Evolutionary conservation across 345 rosid genomes (phyloP).

Genomic region (Populus euphratica): DNA sequence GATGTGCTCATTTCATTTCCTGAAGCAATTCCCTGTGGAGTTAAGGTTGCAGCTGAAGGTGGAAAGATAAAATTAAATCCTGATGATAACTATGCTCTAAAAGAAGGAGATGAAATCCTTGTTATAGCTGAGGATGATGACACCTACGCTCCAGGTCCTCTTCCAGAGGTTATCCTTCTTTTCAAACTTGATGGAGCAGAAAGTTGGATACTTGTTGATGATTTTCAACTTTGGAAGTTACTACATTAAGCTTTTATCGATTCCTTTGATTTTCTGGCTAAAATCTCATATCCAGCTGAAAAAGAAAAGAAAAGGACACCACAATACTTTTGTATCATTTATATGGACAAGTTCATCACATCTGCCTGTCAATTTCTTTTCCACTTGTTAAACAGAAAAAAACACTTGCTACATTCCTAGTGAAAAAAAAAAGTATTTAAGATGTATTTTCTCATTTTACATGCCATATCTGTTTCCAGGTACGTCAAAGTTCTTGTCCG

Average conservation of each 20-base stretch:
- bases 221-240: conserved; percentile 4
- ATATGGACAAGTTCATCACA: background rate
- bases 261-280: background rate
- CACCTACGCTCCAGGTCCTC: conserved; percentile 80
- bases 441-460: conserved; percentile 12
- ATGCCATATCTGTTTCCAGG: conserved; percentile 37
- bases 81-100: conserved; percentile 60
- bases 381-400: background rate
- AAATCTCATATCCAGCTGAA: background rate
- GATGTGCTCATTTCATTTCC: conserved; percentile 81
- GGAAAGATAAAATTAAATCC: conserved; percentile 80
- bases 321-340: background rate
- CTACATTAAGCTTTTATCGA: background rate
- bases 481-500: conserved; percentile 48
- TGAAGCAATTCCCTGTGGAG: conserved; percentile 84
- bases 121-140: conserved; percentile 97
- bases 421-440: conserved; percentile 2
- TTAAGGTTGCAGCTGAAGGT: conserved; percentile 72
- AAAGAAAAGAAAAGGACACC: background rate
- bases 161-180: conserved; percentile 60
- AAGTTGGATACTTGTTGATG: conserved; percentile 1
- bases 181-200: conserved; percentile 7
- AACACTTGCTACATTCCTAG: background rate
- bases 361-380: conserved; percentile 6
- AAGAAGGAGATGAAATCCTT: conserved; percentile 84